Percentiles rank a stretch among this genome's conserved stretches.
Evolutionary conservation across 352 stramenopile genomes (phyloP).

Genomic region (Phytophthora europaea): DNA sequence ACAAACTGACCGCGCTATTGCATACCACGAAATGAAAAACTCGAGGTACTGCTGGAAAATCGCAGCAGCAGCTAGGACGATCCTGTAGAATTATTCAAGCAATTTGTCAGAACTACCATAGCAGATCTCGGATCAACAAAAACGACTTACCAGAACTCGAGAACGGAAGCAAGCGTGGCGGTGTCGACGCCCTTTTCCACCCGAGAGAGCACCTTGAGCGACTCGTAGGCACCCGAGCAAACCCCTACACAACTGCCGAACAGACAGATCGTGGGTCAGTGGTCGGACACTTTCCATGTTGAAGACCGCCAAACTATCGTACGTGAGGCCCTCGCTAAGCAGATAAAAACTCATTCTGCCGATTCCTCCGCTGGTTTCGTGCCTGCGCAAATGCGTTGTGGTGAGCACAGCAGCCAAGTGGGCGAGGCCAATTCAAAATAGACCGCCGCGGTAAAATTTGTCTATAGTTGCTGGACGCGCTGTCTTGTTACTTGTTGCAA

Average conservation of each 20-base stretch:
- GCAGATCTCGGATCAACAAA: background rate
- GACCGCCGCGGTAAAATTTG: background rate
- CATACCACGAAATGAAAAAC: slow-evolving; percentile 72
- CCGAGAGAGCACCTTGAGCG: slow-evolving; percentile 73
- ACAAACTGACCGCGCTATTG: background rate
- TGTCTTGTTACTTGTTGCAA: background rate
- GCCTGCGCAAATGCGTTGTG: slow-evolving; percentile 19
- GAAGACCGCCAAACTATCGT: slow-evolving; percentile 14
- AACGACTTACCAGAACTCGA: slow-evolving; percentile 68
- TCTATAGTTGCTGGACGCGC: slow-evolving; percentile 2
- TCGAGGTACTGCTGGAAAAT: slow-evolving; percentile 80
- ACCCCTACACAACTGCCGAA: slow-evolving; percentile 61
- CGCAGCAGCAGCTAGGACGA: slow-evolving; percentile 61
- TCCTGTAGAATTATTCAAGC: slow-evolving; percentile 31
- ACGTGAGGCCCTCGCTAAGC: slow-evolving; percentile 77
- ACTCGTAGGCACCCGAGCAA: slow-evolving; percentile 74
- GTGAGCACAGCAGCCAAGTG: background rate
- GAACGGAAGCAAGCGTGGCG: slow-evolving; percentile 52
- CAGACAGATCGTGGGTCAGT: background rate
- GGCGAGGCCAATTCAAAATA: slow-evolving; percentile 28
- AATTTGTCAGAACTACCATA: background rate
- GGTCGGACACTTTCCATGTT: background rate
- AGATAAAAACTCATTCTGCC: slow-evolving; percentile 75
- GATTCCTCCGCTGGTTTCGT: slow-evolving; percentile 6
- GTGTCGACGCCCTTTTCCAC: slow-evolving; percentile 67